Evolutionary conservation across 495 filamentous ascomycete genomes (phyloP), one percentile per base, ranked within the genome.

Genomic region (Aspergillus biplanus): DNA sequence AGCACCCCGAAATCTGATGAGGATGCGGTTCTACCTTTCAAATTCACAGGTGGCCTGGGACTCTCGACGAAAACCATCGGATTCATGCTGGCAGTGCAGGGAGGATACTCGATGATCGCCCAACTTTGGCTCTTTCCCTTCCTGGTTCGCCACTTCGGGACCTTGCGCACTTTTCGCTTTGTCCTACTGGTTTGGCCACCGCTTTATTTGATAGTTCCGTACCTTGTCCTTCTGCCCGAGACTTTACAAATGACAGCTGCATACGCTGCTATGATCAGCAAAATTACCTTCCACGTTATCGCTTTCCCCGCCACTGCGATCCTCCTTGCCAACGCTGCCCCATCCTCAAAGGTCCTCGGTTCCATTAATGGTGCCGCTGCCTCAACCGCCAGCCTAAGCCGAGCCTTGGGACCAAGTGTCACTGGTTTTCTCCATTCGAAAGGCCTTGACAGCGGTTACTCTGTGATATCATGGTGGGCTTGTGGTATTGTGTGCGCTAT

Each of bases 351-450:
- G 18, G 88, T 93, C 8, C 86, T 97, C 12, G 95, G 95, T 0
- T 88, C 89, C 6, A 90, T 99, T 76, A 98, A 98, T 66, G 95
- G 95, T 37, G 87, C 92, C n/a, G 91, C 92, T 7, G 92, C 92
- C 33, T 96, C 92, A 13, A 91, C 89, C 7, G 95, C 96, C 27
- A 96, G 92, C 70, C 76, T 98, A 46, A 89, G 86, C 65, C 86
- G 95, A 56, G 92, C 93, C 2, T 86, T 96, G 67, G 95, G 95
- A 3, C 95, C 95, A 6, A 93, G 90, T 0, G 74, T 97, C 35
- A 95, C 93, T 11, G 95, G 95, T 5, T 73, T 92, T 15, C 82
- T 99, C 54, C 94, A 97, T 74, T 82, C 91, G 18, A 81, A 87
- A 60, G 95, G 96, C 31, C 81, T 97, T 33, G 79, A 87, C 57